phyloP scores from a whole-genome alignment of 228 moss, liverwort and hornwort genomes.

The Sphagnum fallax region DNA sequence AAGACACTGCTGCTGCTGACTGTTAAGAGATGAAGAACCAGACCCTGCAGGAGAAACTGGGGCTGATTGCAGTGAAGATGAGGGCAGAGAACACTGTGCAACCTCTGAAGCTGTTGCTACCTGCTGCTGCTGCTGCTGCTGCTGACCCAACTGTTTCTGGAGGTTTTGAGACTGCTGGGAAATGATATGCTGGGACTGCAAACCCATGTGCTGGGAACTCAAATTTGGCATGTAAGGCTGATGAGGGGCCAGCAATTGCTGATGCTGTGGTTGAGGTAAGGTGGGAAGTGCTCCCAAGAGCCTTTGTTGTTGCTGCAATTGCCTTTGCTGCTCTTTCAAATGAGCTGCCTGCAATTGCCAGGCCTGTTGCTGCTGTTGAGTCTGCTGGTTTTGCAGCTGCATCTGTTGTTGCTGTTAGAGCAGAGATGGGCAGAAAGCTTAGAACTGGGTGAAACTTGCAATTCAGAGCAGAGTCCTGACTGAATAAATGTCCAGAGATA shows the following conservation, averaged over 20 bases:
- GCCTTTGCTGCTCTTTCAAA: slow-evolving; percentile 29
- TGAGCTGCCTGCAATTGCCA: slow-evolving; percentile 27
- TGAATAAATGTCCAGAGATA: no score
- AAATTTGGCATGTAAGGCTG: slow-evolving; percentile 10
- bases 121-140: background rate
- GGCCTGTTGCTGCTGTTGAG: slow-evolving; percentile 33
- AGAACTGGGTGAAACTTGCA: no score
- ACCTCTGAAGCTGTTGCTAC: slow-evolving; percentile 24
- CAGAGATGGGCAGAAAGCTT: no score
- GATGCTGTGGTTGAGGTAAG: slow-evolving; percentile 34
- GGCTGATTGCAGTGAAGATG: slow-evolving; percentile 47
- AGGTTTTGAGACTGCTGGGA: slow-evolving; percentile 35
- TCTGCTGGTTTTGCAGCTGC: slow-evolving; percentile 12
- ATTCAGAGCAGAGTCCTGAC: no score
- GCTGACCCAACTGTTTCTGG: slow-evolving; percentile 33
- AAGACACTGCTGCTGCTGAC: slow-evolving; percentile 15
- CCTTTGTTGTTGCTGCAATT: slow-evolving; percentile 16
- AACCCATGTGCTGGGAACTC: slow-evolving; percentile 16
- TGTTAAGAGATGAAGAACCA: slow-evolving; percentile 27
- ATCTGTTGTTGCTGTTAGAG: slow-evolving; percentile 11
- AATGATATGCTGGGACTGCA: slow-evolving; percentile 49
- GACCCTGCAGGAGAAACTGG: slow-evolving; percentile 26
- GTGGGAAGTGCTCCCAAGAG: slow-evolving; percentile 42
- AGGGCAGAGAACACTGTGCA: slow-evolving; percentile 32
- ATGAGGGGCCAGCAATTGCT: slow-evolving; percentile 44